Percentiles rank a stretch among this genome's conserved stretches.
phyloP scores from a whole-genome alignment of 306 rosid species.

The Cucumis hystrix region DNA sequence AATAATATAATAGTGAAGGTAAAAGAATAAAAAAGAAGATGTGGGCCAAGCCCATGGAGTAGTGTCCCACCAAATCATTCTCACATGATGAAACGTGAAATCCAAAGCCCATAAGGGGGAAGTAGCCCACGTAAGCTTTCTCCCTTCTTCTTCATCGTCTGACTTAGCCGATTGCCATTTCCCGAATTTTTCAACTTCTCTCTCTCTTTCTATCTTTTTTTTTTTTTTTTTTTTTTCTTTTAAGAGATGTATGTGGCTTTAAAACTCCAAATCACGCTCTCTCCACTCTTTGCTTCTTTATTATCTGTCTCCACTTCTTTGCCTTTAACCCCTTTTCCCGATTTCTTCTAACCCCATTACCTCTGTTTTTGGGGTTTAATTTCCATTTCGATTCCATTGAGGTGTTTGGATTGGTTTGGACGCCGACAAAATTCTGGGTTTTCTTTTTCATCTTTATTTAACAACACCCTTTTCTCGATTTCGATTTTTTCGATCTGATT shows the following conservation, averaged over 20 bases:
- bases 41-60: slow-evolving; percentile 45
- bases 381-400: neutral
- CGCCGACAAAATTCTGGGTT: slow-evolving; percentile 24
- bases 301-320: slow-evolving; percentile 21
- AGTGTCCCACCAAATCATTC: slow-evolving; percentile 46
- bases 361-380: slow-evolving; percentile 1
- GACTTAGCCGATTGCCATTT: neutral
- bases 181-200: neutral
- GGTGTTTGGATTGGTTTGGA: slow-evolving; percentile 13
- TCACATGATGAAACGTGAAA: slow-evolving; percentile 18
- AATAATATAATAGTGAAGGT: no score
- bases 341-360: neutral
- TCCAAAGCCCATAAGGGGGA: slow-evolving; percentile 21
- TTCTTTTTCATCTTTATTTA: slow-evolving; percentile 15
- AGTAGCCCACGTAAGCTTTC: slow-evolving; percentile 21
- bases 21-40: neutral
- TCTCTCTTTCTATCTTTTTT: neutral
- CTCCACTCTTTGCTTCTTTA: slow-evolving; percentile 13
- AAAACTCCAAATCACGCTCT: slow-evolving; percentile 29
- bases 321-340: slow-evolving; percentile 10
- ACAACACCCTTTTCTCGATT: neutral
- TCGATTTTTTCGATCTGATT: slow-evolving; percentile 29
- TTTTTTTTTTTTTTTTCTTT: no score
- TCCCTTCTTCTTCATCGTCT: neutral
- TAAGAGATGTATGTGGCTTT: slow-evolving; percentile 11